Percentiles rank a stretch among this genome's conserved stretches.
Evolutionary conservation across 495 filamentous ascomycete genomes (phyloP).

Genomic region (Talaromyces ruber): DNA sequence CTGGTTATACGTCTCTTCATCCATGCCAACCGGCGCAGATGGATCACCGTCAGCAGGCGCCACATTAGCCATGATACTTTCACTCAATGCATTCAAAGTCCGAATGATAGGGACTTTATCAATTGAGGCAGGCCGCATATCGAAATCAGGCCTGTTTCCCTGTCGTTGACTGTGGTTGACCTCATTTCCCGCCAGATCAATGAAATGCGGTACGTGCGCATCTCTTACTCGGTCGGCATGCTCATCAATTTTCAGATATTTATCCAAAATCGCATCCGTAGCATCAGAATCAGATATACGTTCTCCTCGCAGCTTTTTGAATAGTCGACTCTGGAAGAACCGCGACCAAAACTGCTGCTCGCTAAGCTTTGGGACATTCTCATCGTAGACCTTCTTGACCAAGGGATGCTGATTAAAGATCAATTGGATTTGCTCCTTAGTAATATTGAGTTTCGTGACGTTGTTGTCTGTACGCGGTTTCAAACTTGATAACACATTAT

Average conservation of each 20-base stretch:
- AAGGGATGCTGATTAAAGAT: slow-evolving; percentile 91
- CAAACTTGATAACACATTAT: slow-evolving; percentile 88
- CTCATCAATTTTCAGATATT: slow-evolving; percentile 68
- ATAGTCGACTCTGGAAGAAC: slow-evolving; percentile 83
- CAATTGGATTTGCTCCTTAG: slow-evolving; percentile 83
- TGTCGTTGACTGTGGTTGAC: slow-evolving; percentile 69
- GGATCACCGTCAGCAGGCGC: slow-evolving; percentile 65
- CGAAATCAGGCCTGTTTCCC: slow-evolving; percentile 78
- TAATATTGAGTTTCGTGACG: slow-evolving; percentile 71
- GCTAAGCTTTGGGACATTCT: slow-evolving; percentile 75
- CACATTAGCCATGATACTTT: slow-evolving; percentile 84
- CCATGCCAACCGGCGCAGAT: slow-evolving; percentile 53
- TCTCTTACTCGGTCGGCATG: slow-evolving; percentile 39
- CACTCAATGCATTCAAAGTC: slow-evolving; percentile 76
- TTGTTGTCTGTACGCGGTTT: slow-evolving; percentile 74
- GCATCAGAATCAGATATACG: slow-evolving; percentile 66
- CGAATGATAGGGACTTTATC: slow-evolving; percentile 74
- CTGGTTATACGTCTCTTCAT: slow-evolving; percentile 66
- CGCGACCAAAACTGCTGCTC: slow-evolving; percentile 82
- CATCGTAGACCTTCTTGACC: slow-evolving; percentile 84
- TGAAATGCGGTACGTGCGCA: slow-evolving; percentile 71
- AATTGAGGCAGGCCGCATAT: slow-evolving; percentile 65
- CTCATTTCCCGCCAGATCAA: slow-evolving; percentile 90
- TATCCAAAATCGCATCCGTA: slow-evolving; percentile 69
- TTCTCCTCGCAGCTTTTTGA: slow-evolving; percentile 87